Percentiles rank a stretch among this genome's conserved stretches.
phyloP scores from a whole-genome alignment of 2,329 filamentous ascomycete species.

The Lasiodiplodia sp. region DNA sequence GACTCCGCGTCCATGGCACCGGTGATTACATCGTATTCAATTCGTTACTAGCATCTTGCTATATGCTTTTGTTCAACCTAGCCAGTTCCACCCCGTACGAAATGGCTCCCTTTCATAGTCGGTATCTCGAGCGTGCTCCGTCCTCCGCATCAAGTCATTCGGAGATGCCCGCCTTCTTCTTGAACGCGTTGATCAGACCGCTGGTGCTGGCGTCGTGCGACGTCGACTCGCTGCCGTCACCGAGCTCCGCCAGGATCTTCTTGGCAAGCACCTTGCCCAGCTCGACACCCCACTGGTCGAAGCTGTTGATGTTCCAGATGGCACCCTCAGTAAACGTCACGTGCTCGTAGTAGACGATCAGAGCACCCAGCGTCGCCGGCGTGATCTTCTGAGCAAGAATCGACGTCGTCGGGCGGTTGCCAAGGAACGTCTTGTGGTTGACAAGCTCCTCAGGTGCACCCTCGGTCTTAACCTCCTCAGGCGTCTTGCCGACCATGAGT shows the following conservation, averaged over 20 bases:
- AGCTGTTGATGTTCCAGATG: slow-evolving; percentile 99
- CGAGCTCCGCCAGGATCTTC: slow-evolving; percentile 74
- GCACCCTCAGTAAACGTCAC: slow-evolving; percentile 97
- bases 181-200: slow-evolving; percentile 90
- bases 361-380: slow-evolving; percentile 86
- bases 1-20: background rate
- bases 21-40: slow-evolving; percentile 13
- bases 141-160: slow-evolving; percentile 25
- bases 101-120: slow-evolving; percentile 15
- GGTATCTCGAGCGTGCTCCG: slow-evolving; percentile 14
- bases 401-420: slow-evolving; percentile 95
- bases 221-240: slow-evolving; percentile 73
- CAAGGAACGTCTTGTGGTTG: slow-evolving; percentile 98
- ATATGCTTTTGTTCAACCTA: slow-evolving; percentile 24
- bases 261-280: slow-evolving; percentile 93
- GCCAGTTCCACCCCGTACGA: background rate
- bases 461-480: slow-evolving; percentile 79
- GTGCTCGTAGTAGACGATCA: slow-evolving; percentile 99
- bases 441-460: slow-evolving; percentile 77
- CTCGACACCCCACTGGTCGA: slow-evolving; percentile 99
- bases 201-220: slow-evolving; percentile 88
- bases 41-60: slow-evolving; percentile 23
- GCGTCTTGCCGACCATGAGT: slow-evolving; percentile 88
- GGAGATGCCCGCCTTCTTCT: slow-evolving; percentile 69
- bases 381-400: slow-evolving; percentile 95